phyloP scores from a whole-genome alignment of 208 protist species.

The Wallacemonas sp. region DNA sequence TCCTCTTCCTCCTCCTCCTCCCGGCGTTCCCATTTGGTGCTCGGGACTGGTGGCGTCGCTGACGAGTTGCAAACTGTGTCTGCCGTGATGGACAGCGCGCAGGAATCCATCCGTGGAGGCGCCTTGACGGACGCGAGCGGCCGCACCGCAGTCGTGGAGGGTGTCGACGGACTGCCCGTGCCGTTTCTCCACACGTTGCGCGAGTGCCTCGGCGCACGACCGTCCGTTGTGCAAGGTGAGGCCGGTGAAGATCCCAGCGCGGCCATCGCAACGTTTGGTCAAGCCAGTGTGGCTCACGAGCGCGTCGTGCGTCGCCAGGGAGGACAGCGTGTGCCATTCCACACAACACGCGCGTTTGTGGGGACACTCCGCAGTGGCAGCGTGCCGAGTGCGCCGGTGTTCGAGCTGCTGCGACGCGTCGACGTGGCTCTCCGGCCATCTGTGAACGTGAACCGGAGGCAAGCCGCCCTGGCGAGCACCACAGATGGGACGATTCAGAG shows the following conservation, averaged over 20 bases:
- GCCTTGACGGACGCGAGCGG: constrained; percentile 30
- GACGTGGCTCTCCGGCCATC: constrained; percentile 61
- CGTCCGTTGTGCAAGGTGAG: no score
- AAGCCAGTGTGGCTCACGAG: no score
- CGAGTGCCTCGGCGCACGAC: constrained; percentile 21
- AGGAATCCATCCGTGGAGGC: constrained; percentile 36
- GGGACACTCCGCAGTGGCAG: constrained; percentile 37
- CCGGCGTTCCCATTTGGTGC: no score
- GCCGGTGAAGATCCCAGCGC: background rate
- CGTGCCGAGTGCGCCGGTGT: constrained; percentile 38
- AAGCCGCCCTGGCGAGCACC: constrained; percentile 15
- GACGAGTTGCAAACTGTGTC: background rate
- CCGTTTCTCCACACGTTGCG: background rate
- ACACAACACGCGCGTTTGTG: constrained; percentile 36
- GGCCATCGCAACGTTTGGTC: no score
- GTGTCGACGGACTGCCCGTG: constrained; percentile 29
- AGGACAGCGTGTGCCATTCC: constrained; percentile 49
- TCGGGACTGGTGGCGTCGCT: background rate
- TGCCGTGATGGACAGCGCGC: background rate
- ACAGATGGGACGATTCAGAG: constrained; percentile 9
- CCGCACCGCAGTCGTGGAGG: constrained; percentile 34
- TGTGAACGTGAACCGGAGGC: constrained; percentile 24
- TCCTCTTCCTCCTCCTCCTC: no score
- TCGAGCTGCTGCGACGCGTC: constrained; percentile 65
- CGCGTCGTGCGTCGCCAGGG: constrained; percentile 65